Conservation (phyloP, 768 basidiomycete genomes). For the Tylopilus plumbeoviolaceoides region DNA sequence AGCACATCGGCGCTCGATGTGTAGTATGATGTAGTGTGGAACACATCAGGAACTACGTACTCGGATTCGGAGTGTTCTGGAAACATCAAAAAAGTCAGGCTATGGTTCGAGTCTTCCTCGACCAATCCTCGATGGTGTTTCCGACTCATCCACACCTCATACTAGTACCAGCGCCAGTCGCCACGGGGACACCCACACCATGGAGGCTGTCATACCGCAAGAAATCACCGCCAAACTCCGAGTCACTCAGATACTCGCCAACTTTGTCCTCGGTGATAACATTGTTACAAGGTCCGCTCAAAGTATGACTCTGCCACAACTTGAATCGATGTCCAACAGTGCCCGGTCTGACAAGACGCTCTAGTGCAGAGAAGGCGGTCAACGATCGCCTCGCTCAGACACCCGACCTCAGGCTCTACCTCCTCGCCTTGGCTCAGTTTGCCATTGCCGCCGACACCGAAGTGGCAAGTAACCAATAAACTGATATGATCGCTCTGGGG, state of each 20-base stretch:
- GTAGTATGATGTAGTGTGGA: no score
- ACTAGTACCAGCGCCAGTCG: not conserved
- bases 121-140: no score
- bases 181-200: slow-evolving; percentile 5
- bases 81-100: not conserved
- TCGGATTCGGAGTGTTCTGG: not conserved
- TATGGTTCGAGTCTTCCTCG: not conserved
- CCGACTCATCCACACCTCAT: not conserved
- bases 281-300: slow-evolving; percentile 64
- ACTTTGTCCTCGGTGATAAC: slow-evolving; percentile 84
- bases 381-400: slow-evolving; percentile 74
- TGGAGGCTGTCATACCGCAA: slow-evolving; percentile 41
- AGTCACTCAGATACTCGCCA: slow-evolving; percentile 75
- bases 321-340: not conserved
- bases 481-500: slow-evolving; percentile 1
- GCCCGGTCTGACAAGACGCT: slow-evolving; percentile 8
- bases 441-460: slow-evolving; percentile 76
- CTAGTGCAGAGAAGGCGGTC: slow-evolving; percentile 74
- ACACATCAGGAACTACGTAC: not conserved
- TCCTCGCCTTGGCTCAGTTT: slow-evolving; percentile 76
- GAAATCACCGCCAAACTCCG: slow-evolving; percentile 71
- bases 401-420: no score
- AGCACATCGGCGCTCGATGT: not conserved
- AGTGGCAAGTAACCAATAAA: slow-evolving; percentile 49
- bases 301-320: slow-evolving; percentile 40